A percentile compares a stretch with the other conserved stretches of the same genome.
phyloP scores from a whole-genome alignment of 2,329 filamentous ascomycete species.

The Aspergillus unguis region DNA sequence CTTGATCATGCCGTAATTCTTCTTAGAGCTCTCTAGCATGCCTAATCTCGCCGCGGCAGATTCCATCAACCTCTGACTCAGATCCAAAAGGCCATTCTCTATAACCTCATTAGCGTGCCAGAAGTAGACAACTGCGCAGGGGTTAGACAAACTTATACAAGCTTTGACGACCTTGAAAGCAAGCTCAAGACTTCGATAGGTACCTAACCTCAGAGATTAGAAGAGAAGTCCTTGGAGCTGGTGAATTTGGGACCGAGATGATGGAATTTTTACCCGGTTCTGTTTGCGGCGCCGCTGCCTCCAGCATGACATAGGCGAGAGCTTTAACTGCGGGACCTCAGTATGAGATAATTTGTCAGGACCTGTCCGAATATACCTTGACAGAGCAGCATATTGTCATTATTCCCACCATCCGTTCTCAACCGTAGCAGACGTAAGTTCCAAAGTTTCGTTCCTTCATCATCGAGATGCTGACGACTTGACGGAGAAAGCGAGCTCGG shows the following conservation, averaged over 20 bases:
- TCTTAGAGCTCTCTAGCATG: slow-evolving; percentile 16
- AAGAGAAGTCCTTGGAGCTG: background rate
- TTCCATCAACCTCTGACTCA: slow-evolving; percentile 61
- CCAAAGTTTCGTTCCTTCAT: slow-evolving; percentile 36
- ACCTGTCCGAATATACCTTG: slow-evolving; percentile 15
- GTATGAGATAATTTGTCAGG: background rate
- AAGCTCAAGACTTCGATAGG: slow-evolving; percentile 61
- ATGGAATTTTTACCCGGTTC: slow-evolving; percentile 10
- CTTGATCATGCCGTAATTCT: slow-evolving; percentile 6
- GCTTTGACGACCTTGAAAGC: slow-evolving; percentile 63
- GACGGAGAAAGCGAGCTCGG: slow-evolving; percentile 3
- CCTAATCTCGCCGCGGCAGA: slow-evolving; percentile 59
- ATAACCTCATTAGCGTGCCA: slow-evolving; percentile 3
- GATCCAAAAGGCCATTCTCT: slow-evolving; percentile 55
- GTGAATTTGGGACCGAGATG: too few relatives aligned
- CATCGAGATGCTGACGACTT: slow-evolving; percentile 26
- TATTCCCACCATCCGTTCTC: slow-evolving; percentile 4
- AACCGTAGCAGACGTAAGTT: slow-evolving; percentile 32
- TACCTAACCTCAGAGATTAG: slow-evolving; percentile 27
- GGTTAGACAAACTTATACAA: slow-evolving; percentile 55
- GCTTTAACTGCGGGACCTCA: slow-evolving; percentile 40
- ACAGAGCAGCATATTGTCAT: slow-evolving; percentile 12
- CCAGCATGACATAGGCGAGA: slow-evolving; percentile 67
- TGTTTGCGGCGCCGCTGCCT: slow-evolving; percentile 44
- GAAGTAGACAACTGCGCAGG: background rate